Evolutionary conservation across 257 asterid species (phyloP), one percentile per base, ranked within the genome.

Genomic region (Vinca minor): DNA sequence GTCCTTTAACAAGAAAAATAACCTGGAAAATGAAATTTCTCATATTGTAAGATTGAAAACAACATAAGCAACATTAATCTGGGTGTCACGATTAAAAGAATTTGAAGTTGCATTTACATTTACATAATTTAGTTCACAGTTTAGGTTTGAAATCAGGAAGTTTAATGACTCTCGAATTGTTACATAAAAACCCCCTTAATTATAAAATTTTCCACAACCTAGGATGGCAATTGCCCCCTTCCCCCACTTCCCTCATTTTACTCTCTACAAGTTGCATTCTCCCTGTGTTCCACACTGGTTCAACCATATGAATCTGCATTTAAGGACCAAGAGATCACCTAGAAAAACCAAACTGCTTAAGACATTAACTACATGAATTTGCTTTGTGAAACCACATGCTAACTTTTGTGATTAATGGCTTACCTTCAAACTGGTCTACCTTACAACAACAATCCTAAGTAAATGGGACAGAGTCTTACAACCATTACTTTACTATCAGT

Each of bases 1-100:
- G 99, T 71, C 99, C 99, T 81, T 93, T 87, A 63, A 93, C 97
- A 67, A 89, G 94, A 81, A 93, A 89, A 72, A 87, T 83, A 69
- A 89, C 87, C 97, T 93, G 92, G 74, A 71, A 78, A 48, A 74
- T 49, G 66, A 48, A 52, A 56, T 15, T n/a, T 31, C 25, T 6
- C 41, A 56, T 55, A 31, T 31, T 31, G 13, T 56, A 18, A 25
- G 31, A 4, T 32, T 23, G 23, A 17, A 31, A 56, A 13, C 42
- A 55, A 56, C 36, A 31, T 31, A 56, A 14, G 39, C 4, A 29
- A 55, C 21, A 15, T 6, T 55, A 6, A 31, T 31, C 31, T 31
- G 42, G 0, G 17, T 31, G n/a, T n/a, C 9, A 7, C 31, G 62
- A 29, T 17, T 31, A 31, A 20, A 9, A 56, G 15, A 31, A 17